Base-by-base conservation (phyloP, 2,329 filamentous ascomycete genomes). In the Monosporascus cannonballus region DNA sequence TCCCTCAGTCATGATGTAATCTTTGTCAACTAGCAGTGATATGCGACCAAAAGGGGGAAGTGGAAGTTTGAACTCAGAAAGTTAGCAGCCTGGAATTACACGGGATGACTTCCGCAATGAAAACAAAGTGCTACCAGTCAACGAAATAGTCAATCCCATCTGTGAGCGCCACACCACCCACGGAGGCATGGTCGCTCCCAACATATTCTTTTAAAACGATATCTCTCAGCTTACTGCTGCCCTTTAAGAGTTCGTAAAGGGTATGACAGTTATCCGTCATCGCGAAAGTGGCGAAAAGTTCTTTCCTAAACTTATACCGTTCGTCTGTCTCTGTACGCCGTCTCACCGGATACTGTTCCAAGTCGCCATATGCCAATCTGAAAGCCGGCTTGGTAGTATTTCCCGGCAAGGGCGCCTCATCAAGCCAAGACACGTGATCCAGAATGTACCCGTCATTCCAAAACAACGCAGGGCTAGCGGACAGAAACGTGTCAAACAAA, bases 61-160 rank as follows among this genome's bases (percentile, higher is more conserved):
- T 34, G 4, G 30, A 11, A 14, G 11, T 14, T 14, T 11, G 30
- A 4, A 34, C 11, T 34, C 9, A 3, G 30, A 34, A 14, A 34
- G 4, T 14, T 30, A 30, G 27, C 27, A 11, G 27, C 27, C 30
- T 14, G 9, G 11, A 34, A 14, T 14, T 34, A 34, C 30, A 34
- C 4, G 14, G 30, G 30, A 34, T 34, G 30, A 5, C 30, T 34
- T 34, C 30, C 9, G 11, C 4, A 34, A 14, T 14, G 30, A 14
- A 34, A 34, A 30, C 27, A 30, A 34, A 14, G 9, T 14, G 11
- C 11, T 34, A 60, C 57, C 58, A 64, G 47, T 61, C 59, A 8
- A 59, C 49, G 47, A 64, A 65, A 45, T 64, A 63, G 20, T 52
- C 50, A 20, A 63, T 54, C 24, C 61, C 62, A 48, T 64, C 61